phyloP scores from a whole-genome alignment of 2,329 filamentous ascomycete genomes.

The Aspergillus proliferans region DNA sequence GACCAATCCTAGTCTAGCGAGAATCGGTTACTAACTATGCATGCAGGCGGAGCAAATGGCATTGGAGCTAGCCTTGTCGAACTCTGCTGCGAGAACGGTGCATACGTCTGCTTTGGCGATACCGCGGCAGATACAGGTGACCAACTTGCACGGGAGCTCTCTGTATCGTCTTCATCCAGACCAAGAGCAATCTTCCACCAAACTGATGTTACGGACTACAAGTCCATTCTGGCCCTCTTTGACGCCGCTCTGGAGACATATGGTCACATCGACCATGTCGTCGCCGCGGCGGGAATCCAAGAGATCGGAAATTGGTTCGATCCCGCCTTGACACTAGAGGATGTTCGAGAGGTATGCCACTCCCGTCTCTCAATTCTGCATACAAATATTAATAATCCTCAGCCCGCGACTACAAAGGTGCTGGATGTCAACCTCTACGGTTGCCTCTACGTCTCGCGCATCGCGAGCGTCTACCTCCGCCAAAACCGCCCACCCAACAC shows the following conservation, averaged over 20 bases:
- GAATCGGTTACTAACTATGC: background rate
- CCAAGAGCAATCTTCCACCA: conserved; percentile 32
- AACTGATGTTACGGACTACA: conserved; percentile 43
- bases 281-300: conserved; percentile 43
- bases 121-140: conserved; percentile 29
- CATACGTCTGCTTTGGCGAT: conserved; percentile 43
- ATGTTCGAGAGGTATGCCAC: conserved; percentile 33
- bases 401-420: conserved; percentile 30
- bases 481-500: conserved; percentile 28
- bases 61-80: conserved; percentile 40
- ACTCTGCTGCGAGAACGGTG: conserved; percentile 33
- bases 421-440: conserved; percentile 46
- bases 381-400: conserved; percentile 2
- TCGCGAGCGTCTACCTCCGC: conserved; percentile 46
- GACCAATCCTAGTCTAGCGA: background rate
- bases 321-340: conserved; percentile 38
- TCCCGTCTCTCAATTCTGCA: background rate
- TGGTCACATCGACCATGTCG: conserved; percentile 45
- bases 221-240: conserved; percentile 44
- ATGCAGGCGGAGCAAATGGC: conserved; percentile 38
- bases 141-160: conserved; percentile 17
- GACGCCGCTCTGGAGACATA: conserved; percentile 40
- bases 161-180: conserved; percentile 9
- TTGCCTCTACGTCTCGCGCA: conserved; percentile 42
- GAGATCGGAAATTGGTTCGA: conserved; percentile 44